Evolutionary conservation across 2,329 filamentous ascomycete species (phyloP), one percentile per base, ranked within the genome.

Genomic region (Aschersonia sp.): DNA sequence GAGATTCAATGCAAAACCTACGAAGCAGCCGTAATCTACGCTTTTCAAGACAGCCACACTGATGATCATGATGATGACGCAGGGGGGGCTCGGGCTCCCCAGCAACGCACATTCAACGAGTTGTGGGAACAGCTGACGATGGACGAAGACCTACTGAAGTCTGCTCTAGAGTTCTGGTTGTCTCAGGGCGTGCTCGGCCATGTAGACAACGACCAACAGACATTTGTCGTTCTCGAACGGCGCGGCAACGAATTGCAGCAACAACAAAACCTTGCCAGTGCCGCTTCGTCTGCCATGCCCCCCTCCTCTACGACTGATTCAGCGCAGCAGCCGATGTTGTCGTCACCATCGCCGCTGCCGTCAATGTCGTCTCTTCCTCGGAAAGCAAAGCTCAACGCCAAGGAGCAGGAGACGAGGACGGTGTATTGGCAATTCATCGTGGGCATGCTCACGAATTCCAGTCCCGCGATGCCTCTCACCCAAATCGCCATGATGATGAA

Each of bases 401-500:
- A 86, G 60, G 78, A 81, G 58, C 70, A 73, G 55, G 75, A 76
- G 55, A 70, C 71, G 50, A 70, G 72, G 35, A 64, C 67, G 42
- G 75, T 95, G 40, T 95, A 96, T 64, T 87, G 85, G 78, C 84
- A 89, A 58, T 97, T 95, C 61, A 88, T 98, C 50, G 72, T 88
- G 49, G 87, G 87, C 46, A 97, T 98, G 92, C 69, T 98, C 64
- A 96, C 87, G 52, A 96, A 96, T 63, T 84, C 87, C 56, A 83
- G 83, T 14, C 79, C 75, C 14, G 66, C 83, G 31, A 92, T 96
- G 85, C 82, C 85, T 46, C 68, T 89, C 50, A 73, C 73, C 48
- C 78, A 88, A 60, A 94, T 98, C 54, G 75, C 81, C 7, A 94
- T 89, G 83, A 96, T 97, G 87, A 75, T 98, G 73, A 87, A 87